A percentile compares a stretch with the other conserved stretches of the same genome.
Conservation (phyloP, 2,329 filamentous ascomycete genomes). For the Xylariales sp. region DNA sequence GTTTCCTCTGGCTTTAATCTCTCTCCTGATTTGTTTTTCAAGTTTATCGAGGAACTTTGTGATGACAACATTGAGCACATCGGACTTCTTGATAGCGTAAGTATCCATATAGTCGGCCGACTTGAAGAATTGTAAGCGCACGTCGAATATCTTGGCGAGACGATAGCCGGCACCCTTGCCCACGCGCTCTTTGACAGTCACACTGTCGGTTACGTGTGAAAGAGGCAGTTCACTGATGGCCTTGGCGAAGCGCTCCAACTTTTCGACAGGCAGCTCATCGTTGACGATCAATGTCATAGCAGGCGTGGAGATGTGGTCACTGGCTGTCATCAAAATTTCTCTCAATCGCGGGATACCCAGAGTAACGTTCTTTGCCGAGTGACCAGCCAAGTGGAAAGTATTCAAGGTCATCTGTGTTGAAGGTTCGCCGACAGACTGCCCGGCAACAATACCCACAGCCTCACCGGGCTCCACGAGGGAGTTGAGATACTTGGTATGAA, state of each 20-base stretch:
- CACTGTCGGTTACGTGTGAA: conserved; percentile 77
- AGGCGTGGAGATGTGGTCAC: conserved; percentile 82
- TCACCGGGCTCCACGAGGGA: conserved; percentile 93
- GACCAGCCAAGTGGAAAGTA: conserved; percentile 98
- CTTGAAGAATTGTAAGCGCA: conserved; percentile 80
- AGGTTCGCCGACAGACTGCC: conserved; percentile 93
- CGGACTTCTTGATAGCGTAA: conserved; percentile 75
- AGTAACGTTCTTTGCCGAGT: conserved; percentile 97
- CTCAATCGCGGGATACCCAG: conserved; percentile 94
- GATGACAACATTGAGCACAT: conserved; percentile 79
- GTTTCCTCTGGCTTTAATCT: conserved; percentile 76
- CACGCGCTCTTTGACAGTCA: conserved; percentile 74
- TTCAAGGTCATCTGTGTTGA: conserved; percentile 99
- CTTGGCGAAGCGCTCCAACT: conserved; percentile 81
- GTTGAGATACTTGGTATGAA: conserved; percentile 88
- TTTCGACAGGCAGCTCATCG: conserved; percentile 61
- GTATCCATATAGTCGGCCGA: conserved; percentile 76
- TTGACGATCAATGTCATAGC: conserved; percentile 81
- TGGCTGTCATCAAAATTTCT: conserved; percentile 98
- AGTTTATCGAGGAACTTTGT: conserved; percentile 71
- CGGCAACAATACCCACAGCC: conserved; percentile 93
- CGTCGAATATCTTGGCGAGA: conserved; percentile 79
- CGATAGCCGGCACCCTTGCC: conserved; percentile 64
- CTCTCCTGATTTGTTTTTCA: conserved; percentile 65
- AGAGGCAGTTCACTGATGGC: conserved; percentile 83